Base-by-base conservation (phyloP, 495 filamentous ascomycete species). In the Ascobolus immersus region DNA sequence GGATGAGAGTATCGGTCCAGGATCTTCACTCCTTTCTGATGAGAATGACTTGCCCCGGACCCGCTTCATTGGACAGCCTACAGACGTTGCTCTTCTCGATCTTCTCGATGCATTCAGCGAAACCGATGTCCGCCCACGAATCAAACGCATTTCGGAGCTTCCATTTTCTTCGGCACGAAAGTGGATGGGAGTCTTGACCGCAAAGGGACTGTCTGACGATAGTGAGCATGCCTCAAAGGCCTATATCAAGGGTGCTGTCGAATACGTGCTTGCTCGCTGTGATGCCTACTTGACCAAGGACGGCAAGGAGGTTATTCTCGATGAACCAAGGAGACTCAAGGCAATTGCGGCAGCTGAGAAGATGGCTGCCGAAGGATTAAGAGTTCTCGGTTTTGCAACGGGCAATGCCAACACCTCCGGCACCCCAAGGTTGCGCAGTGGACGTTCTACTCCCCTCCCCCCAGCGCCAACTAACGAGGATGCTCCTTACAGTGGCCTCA, bases 101-200 rank as follows among this genome's bases (percentile, higher is more conserved):
- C 55, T 99, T 14, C 56, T 94, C 20, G 86, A 99, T 52, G 60
- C 66, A 4, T 77, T 91, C 47, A 79, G 73, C 17, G 79, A 92
- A 45, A 73, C 82, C 30, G 86, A 99, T 55, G 68, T 84, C 14
- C 68, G 86, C 28, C 76, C 91, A 23, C 67, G 73, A 10, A 70
- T 91, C 34, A 64, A 62, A 19, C 71, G 81, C 21, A 64, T 71
- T 12, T 65, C 67, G 15, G 86, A 94, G 47, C 80, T 76, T 1
- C 82, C 86, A 0, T 99, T 99, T 48, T 92, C 80, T 47, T 94
- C 86, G 1, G 82, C 93, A 44, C 67, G 80, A 29, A 99, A 93
- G 53, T 99, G 86, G 84, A 99, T 94, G 86, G 86, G 86, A 21
- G 81, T 91, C 10, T 69, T 77, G 2, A 79, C 91, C 41, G 70